phyloP scores from a whole-genome alignment of 2,329 filamentous ascomycete species.

The Botryotinia narcissicola region DNA sequence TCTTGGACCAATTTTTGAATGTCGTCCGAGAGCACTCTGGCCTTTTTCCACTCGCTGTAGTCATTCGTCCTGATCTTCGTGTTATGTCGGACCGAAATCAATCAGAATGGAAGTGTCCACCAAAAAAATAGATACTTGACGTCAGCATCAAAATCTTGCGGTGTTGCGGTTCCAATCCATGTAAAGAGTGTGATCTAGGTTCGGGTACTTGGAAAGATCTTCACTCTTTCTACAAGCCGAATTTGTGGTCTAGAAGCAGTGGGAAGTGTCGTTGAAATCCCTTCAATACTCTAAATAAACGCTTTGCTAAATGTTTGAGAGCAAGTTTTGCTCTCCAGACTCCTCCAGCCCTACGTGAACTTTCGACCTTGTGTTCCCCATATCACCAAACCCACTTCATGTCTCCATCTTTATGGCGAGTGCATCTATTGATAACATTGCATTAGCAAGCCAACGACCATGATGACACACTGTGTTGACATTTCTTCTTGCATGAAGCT shows the following conservation, averaged over 20 bases:
- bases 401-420: neutral
- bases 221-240: neutral
- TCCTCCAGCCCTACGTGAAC: conserved; percentile 3
- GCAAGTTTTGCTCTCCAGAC: neutral
- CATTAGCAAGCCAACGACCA: neutral
- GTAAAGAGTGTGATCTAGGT: neutral
- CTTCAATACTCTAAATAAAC: neutral
- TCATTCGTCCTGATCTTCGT: neutral
- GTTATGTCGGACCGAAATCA: neutral
- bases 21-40: neutral
- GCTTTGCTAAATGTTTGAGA: neutral
- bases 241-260: neutral
- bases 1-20: neutral
- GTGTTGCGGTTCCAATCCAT: neutral
- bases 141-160: neutral
- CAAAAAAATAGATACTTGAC: neutral
- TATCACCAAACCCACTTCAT: neutral
- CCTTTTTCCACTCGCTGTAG: neutral
- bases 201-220: neutral
- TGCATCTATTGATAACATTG: neutral
- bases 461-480: neutral
- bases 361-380: neutral
- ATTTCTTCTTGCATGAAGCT: neutral
- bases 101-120: neutral
- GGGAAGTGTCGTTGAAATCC: neutral